A percentile compares a stretch with the other conserved stretches of the same genome.
phyloP scores from a whole-genome alignment of 768 basidiomycete genomes.

The Hemileccinum impolitum region DNA sequence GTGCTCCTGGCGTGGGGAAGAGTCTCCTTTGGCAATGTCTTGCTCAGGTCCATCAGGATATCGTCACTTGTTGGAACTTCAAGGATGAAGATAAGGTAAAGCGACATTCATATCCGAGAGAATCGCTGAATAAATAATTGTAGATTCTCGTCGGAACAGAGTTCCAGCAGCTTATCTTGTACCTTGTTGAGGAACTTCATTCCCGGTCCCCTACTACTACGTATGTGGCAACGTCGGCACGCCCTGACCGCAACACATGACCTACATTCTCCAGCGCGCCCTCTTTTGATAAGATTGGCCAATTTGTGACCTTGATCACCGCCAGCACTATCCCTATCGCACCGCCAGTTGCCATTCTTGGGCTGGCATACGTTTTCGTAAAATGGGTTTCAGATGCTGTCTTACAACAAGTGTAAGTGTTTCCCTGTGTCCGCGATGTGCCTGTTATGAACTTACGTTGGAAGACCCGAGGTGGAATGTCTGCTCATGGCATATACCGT shows the following conservation, averaged over 20 bases:
- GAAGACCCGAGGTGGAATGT: slow-evolving; percentile 2
- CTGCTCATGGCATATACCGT: slow-evolving; percentile 4
- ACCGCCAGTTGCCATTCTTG: slow-evolving; percentile 4
- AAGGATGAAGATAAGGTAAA: slow-evolving; percentile 1
- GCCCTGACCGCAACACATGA: not conserved
- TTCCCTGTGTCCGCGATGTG: not conserved
- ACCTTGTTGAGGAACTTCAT: slow-evolving; percentile 3
- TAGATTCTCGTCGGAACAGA: slow-evolving; percentile 4
- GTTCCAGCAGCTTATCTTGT: slow-evolving; percentile 3
- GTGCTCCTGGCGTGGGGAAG: not conserved
- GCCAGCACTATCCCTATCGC: slow-evolving; percentile 1
- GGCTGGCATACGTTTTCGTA: slow-evolving; percentile 3
- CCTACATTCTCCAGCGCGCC: not conserved
- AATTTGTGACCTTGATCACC: slow-evolving; percentile 2
- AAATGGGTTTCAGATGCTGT: slow-evolving; percentile 3
- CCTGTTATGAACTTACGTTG: not conserved
- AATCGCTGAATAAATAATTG: not conserved
- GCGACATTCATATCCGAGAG: not conserved
- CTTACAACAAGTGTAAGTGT: slow-evolving; percentile 1
- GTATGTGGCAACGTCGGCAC: not conserved
- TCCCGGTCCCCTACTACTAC: not conserved
- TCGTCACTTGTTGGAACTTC: slow-evolving; percentile 9
- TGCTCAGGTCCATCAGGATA: slow-evolving; percentile 4
- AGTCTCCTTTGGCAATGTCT: slow-evolving; percentile 3
- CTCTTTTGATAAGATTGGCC: not conserved